phyloP scores from a whole-genome alignment of 176 grass and related monocot species.

The Panicum miliaceum region DNA sequence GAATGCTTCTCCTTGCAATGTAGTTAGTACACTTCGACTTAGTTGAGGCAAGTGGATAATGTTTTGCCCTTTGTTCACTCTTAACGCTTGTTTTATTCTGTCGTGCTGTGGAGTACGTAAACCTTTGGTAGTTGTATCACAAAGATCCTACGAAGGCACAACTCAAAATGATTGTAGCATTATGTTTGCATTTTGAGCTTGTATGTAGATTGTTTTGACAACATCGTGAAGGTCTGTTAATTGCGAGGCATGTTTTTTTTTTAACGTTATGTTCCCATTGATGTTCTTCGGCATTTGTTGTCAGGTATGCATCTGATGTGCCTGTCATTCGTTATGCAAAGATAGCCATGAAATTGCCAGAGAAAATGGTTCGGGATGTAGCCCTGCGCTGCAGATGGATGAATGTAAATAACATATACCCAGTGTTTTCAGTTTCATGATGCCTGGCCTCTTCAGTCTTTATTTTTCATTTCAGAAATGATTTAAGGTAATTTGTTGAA shows the following conservation, averaged over 20 bases:
- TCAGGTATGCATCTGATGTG: slow-evolving; percentile 78
- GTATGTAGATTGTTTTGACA: slow-evolving; percentile 16
- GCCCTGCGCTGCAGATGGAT: slow-evolving; percentile 94
- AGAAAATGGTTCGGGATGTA: slow-evolving; percentile 94
- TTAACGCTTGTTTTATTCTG: slow-evolving; percentile 33
- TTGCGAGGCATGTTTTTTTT: neutral
- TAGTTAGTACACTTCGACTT: neutral
- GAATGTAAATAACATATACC: slow-evolving; percentile 62
- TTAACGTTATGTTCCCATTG: slow-evolving; percentile 2
- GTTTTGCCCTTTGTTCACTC: slow-evolving; percentile 15
- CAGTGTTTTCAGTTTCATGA: slow-evolving; percentile 6
- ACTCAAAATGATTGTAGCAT: slow-evolving; percentile 22
- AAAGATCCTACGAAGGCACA: neutral
- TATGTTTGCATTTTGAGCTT: neutral
- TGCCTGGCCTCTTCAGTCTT: slow-evolving; percentile 2
- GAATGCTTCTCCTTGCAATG: slow-evolving; percentile 14
- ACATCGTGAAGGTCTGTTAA: neutral
- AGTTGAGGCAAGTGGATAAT: slow-evolving; percentile 20
- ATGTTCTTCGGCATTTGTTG: slow-evolving; percentile 37
- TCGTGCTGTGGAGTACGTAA: neutral
- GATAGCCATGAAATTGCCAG: slow-evolving; percentile 82
- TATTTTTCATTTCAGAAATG: slow-evolving; percentile 14
- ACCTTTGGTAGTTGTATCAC: neutral
- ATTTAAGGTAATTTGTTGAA: slow-evolving; percentile 35
- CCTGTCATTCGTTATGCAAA: slow-evolving; percentile 79